These are phyloP conservation scores for Ceratocystis eucalypticola DNA, from an alignment of 2,329 filamentous ascomycete genomes.

Conservation along the genomic window DNA sequence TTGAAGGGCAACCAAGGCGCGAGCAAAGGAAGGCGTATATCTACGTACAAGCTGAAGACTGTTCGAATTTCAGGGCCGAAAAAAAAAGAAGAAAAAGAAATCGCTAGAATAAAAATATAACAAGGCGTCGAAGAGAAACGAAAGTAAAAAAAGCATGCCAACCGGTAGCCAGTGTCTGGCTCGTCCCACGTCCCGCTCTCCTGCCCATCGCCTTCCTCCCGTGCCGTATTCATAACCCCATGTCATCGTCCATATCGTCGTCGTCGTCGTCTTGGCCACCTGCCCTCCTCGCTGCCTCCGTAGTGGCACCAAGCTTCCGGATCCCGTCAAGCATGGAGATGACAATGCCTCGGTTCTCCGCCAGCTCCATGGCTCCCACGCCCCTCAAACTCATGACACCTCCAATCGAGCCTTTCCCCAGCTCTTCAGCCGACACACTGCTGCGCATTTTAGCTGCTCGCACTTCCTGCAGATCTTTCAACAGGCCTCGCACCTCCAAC, in stretches of 20 bases:
- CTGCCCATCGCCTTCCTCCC: not conserved
- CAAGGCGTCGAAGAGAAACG: too few species aligned
- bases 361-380: constrained; percentile 85
- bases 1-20: too few species aligned
- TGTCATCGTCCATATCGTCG: constrained; percentile 31
- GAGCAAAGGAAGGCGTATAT: too few species aligned
- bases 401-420: constrained; percentile 39
- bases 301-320: constrained; percentile 66
- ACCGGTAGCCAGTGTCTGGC: too few species aligned
- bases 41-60: too few species aligned
- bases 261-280: constrained; percentile 55
- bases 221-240: constrained; percentile 7
- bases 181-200: not conserved
- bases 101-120: too few species aligned
- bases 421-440: constrained; percentile 58
- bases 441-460: constrained; percentile 77
- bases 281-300: constrained; percentile 64
- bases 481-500: constrained; percentile 57
- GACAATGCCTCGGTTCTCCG: constrained; percentile 74
- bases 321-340: constrained; percentile 77
- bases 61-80: too few species aligned
- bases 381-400: constrained; percentile 58
- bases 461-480: constrained; percentile 76
- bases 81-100: too few species aligned
- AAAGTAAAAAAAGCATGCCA: too few species aligned